phyloP scores from a whole-genome alignment of 768 basidiomycete genomes.

The Coprinopsis sp. region DNA sequence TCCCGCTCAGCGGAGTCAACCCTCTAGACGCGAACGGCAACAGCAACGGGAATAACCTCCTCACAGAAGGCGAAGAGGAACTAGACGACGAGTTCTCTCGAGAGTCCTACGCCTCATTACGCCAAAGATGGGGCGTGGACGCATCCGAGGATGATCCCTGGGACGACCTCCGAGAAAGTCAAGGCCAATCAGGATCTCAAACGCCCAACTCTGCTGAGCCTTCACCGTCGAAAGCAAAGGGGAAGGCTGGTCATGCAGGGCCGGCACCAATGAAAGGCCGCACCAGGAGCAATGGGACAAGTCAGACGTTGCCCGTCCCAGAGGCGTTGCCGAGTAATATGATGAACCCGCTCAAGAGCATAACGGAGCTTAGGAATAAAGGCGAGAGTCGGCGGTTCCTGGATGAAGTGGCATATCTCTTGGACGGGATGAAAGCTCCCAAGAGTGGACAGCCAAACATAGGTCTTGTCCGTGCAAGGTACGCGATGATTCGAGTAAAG shows the following conservation, averaged over 20 bases:
- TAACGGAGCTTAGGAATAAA: constrained; percentile 74
- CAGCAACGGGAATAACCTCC: no score
- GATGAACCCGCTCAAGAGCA: constrained; percentile 75
- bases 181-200: neutral
- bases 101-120: constrained; percentile 74
- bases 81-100: constrained; percentile 54
- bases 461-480: constrained; percentile 68
- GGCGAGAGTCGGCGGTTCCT: constrained; percentile 77
- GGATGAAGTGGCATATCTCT: constrained; percentile 81
- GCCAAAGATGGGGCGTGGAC: constrained; percentile 70
- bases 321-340: constrained; percentile 45
- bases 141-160: constrained; percentile 72
- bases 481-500: constrained; percentile 7
- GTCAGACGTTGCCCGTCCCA: constrained; percentile 17
- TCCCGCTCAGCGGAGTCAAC: constrained; percentile 45
- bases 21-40: constrained; percentile 14
- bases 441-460: constrained; percentile 29
- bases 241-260: constrained; percentile 1
- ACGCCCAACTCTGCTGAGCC: neutral
- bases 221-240: constrained; percentile 8
- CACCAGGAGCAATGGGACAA: constrained; percentile 35
- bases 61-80: constrained; percentile 29
- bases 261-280: constrained; percentile 30
- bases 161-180: constrained; percentile 16
- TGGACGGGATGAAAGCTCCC: constrained; percentile 66